Evolutionary conservation across 2,329 filamentous ascomycete species (phyloP).

Genomic region (Fusarium solani-melongenae): DNA sequence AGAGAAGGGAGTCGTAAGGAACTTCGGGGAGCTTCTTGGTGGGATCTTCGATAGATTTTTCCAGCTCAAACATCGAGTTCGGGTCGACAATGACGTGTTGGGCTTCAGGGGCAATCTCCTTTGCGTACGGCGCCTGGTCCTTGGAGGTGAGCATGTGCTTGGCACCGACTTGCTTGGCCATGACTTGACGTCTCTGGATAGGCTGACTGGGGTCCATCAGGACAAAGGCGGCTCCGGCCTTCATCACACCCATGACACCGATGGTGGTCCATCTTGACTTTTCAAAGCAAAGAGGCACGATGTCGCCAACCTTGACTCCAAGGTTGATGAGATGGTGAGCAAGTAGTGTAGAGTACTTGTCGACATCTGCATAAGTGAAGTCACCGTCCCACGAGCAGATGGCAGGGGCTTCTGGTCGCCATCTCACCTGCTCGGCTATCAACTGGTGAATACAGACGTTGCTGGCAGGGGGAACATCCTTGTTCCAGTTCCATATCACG

Average conservation of each 20-base stretch:
- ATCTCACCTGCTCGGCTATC: conserved; percentile 39
- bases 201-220: conserved; percentile 46
- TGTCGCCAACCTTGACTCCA: conserved; percentile 39
- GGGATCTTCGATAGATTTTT: conserved; percentile 21
- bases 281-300: conserved; percentile 47
- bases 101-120: conserved; percentile 32
- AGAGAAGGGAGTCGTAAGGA: conserved; percentile 57
- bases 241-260: conserved; percentile 46
- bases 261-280: conserved; percentile 48
- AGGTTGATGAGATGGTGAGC: conserved; percentile 34
- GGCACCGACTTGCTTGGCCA: conserved; percentile 36
- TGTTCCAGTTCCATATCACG: conserved; percentile 42
- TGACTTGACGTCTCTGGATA: conserved; percentile 36
- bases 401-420: conserved; percentile 38
- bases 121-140: conserved; percentile 26
- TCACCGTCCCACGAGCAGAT: conserved; percentile 48
- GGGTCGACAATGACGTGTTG: conserved; percentile 33
- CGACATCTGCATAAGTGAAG: conserved; percentile 44
- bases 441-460: conserved; percentile 39
- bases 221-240: conserved; percentile 49
- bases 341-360: conserved; percentile 37
- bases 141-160: conserved; percentile 34
- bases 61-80: conserved; percentile 18
- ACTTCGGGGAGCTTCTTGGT: conserved; percentile 48
- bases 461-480: conserved; percentile 29